Evolutionary conservation across 2,329 filamentous ascomycete genomes (phyloP), one percentile per base, ranked within the genome.

Genomic region (Aspergillus oerlinghausenensis): DNA sequence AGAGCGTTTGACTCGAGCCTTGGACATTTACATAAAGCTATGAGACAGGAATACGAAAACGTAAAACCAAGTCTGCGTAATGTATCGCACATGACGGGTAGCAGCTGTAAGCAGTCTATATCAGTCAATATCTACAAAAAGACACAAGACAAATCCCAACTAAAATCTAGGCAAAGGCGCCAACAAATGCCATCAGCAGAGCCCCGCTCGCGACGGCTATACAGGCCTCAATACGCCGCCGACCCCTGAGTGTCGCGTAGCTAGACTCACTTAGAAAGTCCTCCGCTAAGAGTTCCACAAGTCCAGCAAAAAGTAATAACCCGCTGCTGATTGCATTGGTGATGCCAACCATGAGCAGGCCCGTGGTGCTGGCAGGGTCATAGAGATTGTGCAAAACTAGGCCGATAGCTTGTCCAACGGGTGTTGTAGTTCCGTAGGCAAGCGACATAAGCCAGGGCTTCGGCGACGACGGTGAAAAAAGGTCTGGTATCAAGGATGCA

Each of bases 291-390:
- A 96, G 79, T 75, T 96, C 90, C 3, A 95, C 91, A 47, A 96
- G 76, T 0, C 89, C 90, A 0, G 91, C 90, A 69, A 93, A 95
- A 3, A 95, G 78, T 28, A 96, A 74, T 51, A 96, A 77, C 0
- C 91, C 91, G 51, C 88, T 87, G 9, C 88, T 92, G 52, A 95
- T 88, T 42, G 89, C 90, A 67, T 96, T 95, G 82, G 93, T 94
- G 68, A 92, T 84, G 7, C 91, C 91, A 5, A 95, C 90, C 76
- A 93, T 88, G 26, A 95, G 76, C 50, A 95, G 75, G 0, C 91
- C 90, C 0, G 85, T 84, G 67, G 90, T 83, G 65, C 88, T 90
- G 65, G 84, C 82, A 1, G 91, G 90, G 62, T 92, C 89, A 73
- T 95, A 95, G 61, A 94, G 76, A 38, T 85, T 86, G 72, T 94